Evolutionary conservation across 2,329 filamentous ascomycete species (phyloP), one percentile per base, ranked within the genome.

Genomic region (Diaporthe eres): DNA sequence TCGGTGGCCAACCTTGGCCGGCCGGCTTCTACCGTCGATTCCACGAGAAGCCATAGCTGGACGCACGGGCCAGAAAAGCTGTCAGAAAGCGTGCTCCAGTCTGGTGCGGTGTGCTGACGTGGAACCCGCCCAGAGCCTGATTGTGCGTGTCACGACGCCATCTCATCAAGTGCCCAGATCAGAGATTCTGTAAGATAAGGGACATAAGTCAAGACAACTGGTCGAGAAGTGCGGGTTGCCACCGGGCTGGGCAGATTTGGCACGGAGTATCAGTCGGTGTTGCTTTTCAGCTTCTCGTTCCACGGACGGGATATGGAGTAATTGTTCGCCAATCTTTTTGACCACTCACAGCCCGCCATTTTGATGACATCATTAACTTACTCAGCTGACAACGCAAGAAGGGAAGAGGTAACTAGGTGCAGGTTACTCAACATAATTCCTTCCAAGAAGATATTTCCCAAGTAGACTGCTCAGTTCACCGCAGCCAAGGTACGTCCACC

Each of bases 1-100:
- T 65, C 79, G 79, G 65, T 83, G 81, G 31, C 81, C 81, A 15
- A 82, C 77, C 76, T 81, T 82, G 73, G 79, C 77, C 19, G 76
- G 58, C 12, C 72, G 60, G 44, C 53, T 51, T 53, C 74, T 58
- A n/a, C 34, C 34, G 13, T 71, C 63, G 12, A 28, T 58, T 22
- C n/a, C 55, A 25, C 47, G 53, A 13, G 71, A 44, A 9, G 47
- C 28, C 58, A 73, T 73, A 12, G 34, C 15, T 44, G 4, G 15
- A 9, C 7, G 12, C 22, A 42, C 7, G 39, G 8, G 22, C 19
- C 2, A 19, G 13, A 9, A 31, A 44, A 39, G 17, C 3, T 12
- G 17, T 51, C 63, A 17, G 31, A 13, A 39, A 6, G 19, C 19
- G 28, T 13, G 19, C 60, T 17, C 44, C 28, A 17, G 12, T 4